Conservation (phyloP, 441 rosid genomes). For the Bruguiera hainesii region DNA sequence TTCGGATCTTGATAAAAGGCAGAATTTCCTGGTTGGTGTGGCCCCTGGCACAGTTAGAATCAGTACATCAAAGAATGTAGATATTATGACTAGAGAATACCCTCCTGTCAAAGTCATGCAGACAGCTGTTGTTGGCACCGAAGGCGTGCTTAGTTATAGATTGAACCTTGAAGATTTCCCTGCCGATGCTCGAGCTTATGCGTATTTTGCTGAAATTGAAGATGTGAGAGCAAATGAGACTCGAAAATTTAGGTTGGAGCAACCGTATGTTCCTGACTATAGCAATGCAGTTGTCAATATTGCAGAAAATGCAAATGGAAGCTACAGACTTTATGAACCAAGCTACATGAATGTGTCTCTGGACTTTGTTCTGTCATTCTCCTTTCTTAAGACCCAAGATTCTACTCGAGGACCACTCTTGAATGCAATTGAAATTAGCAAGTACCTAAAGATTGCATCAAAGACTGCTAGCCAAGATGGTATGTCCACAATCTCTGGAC, state of each 20-base stretch:
- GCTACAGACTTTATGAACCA: constrained; percentile 86
- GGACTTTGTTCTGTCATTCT: constrained; percentile 68
- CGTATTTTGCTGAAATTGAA: constrained; percentile 91
- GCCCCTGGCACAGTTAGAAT: constrained; percentile 77
- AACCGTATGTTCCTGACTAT: constrained; percentile 68
- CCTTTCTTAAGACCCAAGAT: constrained; percentile 67
- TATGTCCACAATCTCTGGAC: constrained; percentile 28
- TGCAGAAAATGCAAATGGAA: constrained; percentile 92
- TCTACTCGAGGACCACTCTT: constrained; percentile 84
- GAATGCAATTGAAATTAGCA: constrained; percentile 89
- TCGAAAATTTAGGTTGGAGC: constrained; percentile 63
- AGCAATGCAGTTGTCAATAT: constrained; percentile 91
- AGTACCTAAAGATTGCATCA: constrained; percentile 61
- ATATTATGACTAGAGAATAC: constrained; percentile 67
- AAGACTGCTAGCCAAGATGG: constrained; percentile 64
- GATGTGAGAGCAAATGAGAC: constrained; percentile 65
- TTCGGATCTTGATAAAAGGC: constrained; percentile 78
- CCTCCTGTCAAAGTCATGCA: constrained; percentile 97
- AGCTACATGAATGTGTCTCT: constrained; percentile 92
- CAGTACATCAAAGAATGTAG: constrained; percentile 53
- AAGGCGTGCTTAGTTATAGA: constrained; percentile 67
- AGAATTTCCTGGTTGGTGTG: constrained; percentile 74
- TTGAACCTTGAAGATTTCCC: constrained; percentile 91
- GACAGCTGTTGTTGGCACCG: constrained; percentile 87
- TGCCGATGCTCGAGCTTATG: constrained; percentile 89